These are phyloP conservation scores for Diaporthe nobilis DNA, from an alignment of 2,329 filamentous ascomycete genomes.

Conservation along the genomic window DNA sequence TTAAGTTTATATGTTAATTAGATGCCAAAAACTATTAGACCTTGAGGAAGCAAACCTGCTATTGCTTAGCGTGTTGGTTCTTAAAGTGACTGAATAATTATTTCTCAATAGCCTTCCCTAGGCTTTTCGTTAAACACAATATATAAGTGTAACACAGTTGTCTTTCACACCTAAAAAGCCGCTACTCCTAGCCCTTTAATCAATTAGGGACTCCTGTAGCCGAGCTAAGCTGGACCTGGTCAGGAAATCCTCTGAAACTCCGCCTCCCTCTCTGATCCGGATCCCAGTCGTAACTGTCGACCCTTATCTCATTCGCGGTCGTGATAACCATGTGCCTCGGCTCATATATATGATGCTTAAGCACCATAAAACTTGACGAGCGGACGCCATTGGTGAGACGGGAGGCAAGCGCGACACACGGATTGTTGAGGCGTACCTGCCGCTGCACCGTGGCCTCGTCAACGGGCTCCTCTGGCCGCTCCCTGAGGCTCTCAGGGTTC, in stretches of 20 bases:
- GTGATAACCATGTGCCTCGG: background rate
- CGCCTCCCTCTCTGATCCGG: background rate
- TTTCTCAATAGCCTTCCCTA: background rate
- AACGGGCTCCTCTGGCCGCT: background rate
- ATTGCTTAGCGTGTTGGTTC: background rate
- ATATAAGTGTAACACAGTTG: background rate
- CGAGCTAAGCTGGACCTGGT: background rate
- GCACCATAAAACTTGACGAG: background rate
- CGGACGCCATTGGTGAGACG: background rate
- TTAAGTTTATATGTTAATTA: too few species aligned
- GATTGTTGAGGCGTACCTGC: background rate
- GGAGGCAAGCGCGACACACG: background rate
- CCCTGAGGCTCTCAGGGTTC: background rate
- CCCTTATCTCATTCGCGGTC: background rate
- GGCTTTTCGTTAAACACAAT: too few species aligned
- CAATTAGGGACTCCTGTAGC: background rate
- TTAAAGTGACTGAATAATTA: background rate
- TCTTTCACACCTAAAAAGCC: background rate
- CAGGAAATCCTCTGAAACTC: constrained; percentile 3
- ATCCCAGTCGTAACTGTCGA: background rate
- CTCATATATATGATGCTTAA: background rate
- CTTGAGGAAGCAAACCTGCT: too few species aligned
- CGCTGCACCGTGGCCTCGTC: background rate
- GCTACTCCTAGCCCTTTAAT: background rate
- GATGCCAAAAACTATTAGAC: too few species aligned